Conservation (phyloP, 2,329 filamentous ascomycete genomes). For the Aureobasidium sp. region DNA sequence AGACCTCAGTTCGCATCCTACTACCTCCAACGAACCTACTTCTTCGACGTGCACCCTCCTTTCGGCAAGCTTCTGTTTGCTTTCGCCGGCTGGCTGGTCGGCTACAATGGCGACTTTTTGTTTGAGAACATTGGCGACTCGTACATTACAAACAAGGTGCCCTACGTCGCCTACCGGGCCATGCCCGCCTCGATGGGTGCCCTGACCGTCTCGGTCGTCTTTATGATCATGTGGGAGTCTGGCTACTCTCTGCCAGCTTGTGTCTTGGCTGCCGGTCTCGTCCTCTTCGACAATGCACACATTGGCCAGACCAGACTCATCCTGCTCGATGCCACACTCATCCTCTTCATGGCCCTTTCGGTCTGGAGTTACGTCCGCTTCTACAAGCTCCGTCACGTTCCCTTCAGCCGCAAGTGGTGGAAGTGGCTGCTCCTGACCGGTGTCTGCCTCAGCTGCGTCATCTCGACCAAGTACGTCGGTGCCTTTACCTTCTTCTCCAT, state of each 20-base stretch:
- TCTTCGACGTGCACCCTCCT: constrained; percentile 98
- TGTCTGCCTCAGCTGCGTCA: constrained; percentile 91
- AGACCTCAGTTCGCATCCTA: constrained; percentile 48
- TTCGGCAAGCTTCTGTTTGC: constrained; percentile 98
- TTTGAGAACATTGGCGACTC: constrained; percentile 99
- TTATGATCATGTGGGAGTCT: constrained; percentile 99
- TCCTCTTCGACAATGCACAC: constrained; percentile 96
- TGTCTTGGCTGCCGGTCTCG: constrained; percentile 72
- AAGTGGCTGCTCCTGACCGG: constrained; percentile 97
- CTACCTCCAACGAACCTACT: constrained; percentile 95
- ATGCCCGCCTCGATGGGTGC: constrained; percentile 88
- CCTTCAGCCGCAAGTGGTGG: constrained; percentile 97
- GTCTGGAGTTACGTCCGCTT: constrained; percentile 93
- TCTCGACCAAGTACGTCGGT: constrained; percentile 97
- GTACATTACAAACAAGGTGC: constrained; percentile 93
- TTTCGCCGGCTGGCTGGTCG: constrained; percentile 93
- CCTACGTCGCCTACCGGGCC: constrained; percentile 91
- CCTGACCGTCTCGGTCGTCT: constrained; percentile 87
- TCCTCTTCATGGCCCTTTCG: constrained; percentile 93
- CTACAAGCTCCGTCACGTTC: constrained; percentile 85
- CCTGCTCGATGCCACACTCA: constrained; percentile 85
- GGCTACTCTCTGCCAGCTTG: constrained; percentile 93
- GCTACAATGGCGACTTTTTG: constrained; percentile 93
- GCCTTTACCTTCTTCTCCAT: constrained; percentile 96
- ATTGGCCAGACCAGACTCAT: constrained; percentile 95